Percentiles rank a stretch among this genome's conserved stretches.
Conservation (phyloP, 768 basidiomycete genomes). For the Mycena crocata region DNA sequence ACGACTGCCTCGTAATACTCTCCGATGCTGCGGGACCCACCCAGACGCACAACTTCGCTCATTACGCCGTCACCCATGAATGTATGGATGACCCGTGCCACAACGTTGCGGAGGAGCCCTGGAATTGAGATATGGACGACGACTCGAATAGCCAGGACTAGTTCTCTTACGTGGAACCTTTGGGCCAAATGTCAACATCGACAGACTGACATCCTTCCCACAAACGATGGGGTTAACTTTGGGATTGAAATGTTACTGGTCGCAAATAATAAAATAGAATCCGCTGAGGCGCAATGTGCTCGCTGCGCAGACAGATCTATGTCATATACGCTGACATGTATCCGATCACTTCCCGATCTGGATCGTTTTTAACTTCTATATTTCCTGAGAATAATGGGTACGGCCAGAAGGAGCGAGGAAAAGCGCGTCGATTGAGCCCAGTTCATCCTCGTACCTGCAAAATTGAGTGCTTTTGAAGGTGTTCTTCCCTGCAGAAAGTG, state of each 20-base stretch:
- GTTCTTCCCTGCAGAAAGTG: too few species aligned
- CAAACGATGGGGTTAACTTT: too few species aligned
- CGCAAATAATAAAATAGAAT: too few species aligned
- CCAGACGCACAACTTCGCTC: constrained; percentile 2
- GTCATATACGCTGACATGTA: background rate
- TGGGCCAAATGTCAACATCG: constrained; percentile 15
- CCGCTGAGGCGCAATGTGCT: too few species aligned
- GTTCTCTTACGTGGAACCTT: constrained; percentile 14
- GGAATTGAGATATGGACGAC: background rate
- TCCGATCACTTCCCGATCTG: background rate
- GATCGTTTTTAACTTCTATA: too few species aligned
- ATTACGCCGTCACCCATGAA: constrained; percentile 17
- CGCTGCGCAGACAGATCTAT: too few species aligned
- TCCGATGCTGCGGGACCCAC: constrained; percentile 1
- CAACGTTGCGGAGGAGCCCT: constrained; percentile 12
- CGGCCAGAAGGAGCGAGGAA: too few species aligned
- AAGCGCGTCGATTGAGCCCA: too few species aligned
- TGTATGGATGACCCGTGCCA: background rate
- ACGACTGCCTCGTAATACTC: constrained; percentile 6
- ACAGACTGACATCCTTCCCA: constrained; percentile 12
- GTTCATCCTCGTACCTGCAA: too few species aligned
- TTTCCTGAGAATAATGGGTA: too few species aligned
- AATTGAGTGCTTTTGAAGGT: too few species aligned
- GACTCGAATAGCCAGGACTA: background rate
- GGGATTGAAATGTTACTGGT: too few species aligned